Evolutionary conservation across 2,329 filamentous ascomycete genomes (phyloP), one percentile per base, ranked within the genome.

Genomic region (Fusarium virguliforme): DNA sequence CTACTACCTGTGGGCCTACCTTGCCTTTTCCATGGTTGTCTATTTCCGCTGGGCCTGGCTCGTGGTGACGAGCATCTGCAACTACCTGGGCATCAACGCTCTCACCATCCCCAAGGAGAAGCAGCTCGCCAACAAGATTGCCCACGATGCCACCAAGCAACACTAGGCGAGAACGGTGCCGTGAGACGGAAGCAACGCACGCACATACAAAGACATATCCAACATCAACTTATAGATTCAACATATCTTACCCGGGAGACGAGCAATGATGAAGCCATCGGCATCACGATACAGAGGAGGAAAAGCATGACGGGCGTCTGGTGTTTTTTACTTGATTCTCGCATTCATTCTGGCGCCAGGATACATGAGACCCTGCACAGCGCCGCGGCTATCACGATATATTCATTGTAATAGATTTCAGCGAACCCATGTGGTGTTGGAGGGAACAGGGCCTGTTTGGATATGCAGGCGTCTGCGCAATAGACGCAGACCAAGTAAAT

Each of bases 41-140:
- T 99, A 99, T 82, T 95, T 93, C 81, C 90, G 92, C 74, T 99
- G 96, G 96, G 96, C 96, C 1, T 92, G 92, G 76, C 85, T 97
- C 43, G 95, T 98, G 53, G 94, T 97, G 76, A 92, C 91, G 69
- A 93, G 92, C 79, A 98, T 99, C 76, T 98, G 96, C 83, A 87
- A 91, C 60, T 98, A 93, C 82, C 85, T 99, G 26, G 94, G 94
- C 68, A 99, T 99, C 85, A 96, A 95, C 78, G 97, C 95, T 77
- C 84, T 99, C 72, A 98, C 95, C 1, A 98, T 99, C 67, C 89
- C 89, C 10, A 79, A 81, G 70, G 85, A 88, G 71, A 91, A 91
- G 83, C 87, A 88, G 79, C 74, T 83, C 53, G 87, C 86, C 74
- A 89, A 89, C 76, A 81, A 83, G 78, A 77, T 79, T 70, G 84